Conservation (phyloP, 169 alveolate species). For the Neospora caninum region DNA sequence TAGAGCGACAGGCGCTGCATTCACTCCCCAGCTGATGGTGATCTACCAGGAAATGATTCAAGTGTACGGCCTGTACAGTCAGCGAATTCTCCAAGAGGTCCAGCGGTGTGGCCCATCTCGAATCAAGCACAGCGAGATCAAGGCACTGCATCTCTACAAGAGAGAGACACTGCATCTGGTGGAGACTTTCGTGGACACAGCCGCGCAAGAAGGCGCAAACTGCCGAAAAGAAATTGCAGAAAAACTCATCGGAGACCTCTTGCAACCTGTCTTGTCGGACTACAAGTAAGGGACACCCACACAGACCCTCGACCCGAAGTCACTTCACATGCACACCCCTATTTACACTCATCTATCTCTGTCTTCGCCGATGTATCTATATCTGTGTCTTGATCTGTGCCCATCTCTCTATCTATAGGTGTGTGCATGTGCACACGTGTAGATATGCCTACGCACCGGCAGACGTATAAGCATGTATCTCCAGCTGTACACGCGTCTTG, state of each 20-base stretch:
- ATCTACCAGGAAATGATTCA: constrained; percentile 59
- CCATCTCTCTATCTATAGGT: no score
- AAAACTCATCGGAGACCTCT: constrained; percentile 50
- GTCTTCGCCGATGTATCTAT: not conserved
- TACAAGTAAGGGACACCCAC: constrained; percentile 24
- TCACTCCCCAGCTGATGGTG: constrained; percentile 57
- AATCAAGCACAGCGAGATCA: constrained; percentile 55
- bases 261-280: constrained; percentile 61
- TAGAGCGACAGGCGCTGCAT: constrained; percentile 67
- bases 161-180: constrained; percentile 57
- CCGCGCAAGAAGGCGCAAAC: constrained; percentile 48
- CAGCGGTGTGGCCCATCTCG: constrained; percentile 40
- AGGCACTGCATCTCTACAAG: constrained; percentile 26
- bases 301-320: not conserved
- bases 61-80: constrained; percentile 59
- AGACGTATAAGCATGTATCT: no score
- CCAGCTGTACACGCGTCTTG: no score
- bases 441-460: no score
- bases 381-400: no score
- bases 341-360: no score
- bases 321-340: no score
- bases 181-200: constrained; percentile 49
- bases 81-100: constrained; percentile 51
- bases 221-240: constrained; percentile 42
- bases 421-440: no score